A percentile compares a stretch with the other conserved stretches of the same genome.
These are phyloP conservation scores for Pseudoscleropodium purum DNA, from an alignment of 225 moss, liverwort and hornwort genomes.

Conservation along the genomic window DNA sequence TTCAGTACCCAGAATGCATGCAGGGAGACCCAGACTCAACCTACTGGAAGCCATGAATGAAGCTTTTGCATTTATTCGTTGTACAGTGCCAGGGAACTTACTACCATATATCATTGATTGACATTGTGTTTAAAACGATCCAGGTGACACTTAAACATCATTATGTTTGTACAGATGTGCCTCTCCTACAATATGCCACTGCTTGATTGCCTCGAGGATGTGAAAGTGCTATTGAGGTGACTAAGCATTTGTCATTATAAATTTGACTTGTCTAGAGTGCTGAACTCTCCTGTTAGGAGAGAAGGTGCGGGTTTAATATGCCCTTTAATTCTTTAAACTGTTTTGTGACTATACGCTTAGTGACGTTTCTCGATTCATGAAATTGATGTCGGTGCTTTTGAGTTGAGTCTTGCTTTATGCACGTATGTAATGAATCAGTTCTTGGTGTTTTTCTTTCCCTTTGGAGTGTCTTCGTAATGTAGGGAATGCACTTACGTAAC, in stretches of 20 bases:
- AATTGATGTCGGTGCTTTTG: not conserved
- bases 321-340: not conserved
- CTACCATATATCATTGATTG: not conserved
- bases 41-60: conserved; percentile 33
- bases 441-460: too few species aligned
- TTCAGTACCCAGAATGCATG: conserved; percentile 21
- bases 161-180: not conserved
- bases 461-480: not conserved
- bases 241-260: not conserved
- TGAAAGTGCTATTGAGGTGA: not conserved
- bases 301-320: not conserved
- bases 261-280: not conserved
- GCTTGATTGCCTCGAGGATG: not conserved
- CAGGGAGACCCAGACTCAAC: conserved; percentile 16
- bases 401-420: not conserved
- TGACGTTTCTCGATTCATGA: not conserved
- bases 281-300: not conserved
- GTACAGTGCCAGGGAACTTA: not conserved
- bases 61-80: not conserved
- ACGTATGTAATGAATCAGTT: not conserved
- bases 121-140: not conserved
- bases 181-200: not conserved
- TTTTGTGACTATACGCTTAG: not conserved
- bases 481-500: not conserved
- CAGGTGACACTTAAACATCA: not conserved